Conservation (phyloP, 2,329 filamentous ascomycete species). For the Ophiostoma australiae region DNA sequence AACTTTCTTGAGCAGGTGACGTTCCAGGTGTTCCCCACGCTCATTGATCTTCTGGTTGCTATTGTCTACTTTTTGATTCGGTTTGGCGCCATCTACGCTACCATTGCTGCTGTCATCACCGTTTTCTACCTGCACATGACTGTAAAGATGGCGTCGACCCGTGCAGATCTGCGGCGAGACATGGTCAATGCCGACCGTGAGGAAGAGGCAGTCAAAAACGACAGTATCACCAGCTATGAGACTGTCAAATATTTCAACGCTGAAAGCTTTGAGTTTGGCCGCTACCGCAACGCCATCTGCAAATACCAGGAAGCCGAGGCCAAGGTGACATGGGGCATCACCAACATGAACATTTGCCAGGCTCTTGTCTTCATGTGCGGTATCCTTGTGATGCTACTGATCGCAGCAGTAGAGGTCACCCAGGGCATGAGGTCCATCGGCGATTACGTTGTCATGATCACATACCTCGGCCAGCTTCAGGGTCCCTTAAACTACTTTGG, state of each 20-base stretch:
- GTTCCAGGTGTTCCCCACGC: slow-evolving; percentile 92
- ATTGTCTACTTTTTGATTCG: slow-evolving; percentile 72
- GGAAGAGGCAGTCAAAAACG: slow-evolving; percentile 96
- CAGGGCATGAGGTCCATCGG: slow-evolving; percentile 61
- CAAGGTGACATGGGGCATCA: slow-evolving; percentile 69
- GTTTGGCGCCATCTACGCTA: slow-evolving; percentile 85
- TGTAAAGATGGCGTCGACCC: slow-evolving; percentile 89
- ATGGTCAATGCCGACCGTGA: slow-evolving; percentile 95
- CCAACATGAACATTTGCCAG: slow-evolving; percentile 75
- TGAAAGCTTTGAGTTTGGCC: slow-evolving; percentile 69
- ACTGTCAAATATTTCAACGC: slow-evolving; percentile 90
- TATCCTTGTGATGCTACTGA: slow-evolving; percentile 64
- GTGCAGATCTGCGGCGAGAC: slow-evolving; percentile 81
- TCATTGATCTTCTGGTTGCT: slow-evolving; percentile 81
- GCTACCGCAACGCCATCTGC: slow-evolving; percentile 65
- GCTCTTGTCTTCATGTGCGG: slow-evolving; percentile 75
- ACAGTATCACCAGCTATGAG: slow-evolving; percentile 98
- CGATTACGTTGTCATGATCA: slow-evolving; percentile 67
- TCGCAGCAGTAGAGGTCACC: slow-evolving; percentile 72
- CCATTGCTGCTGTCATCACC: slow-evolving; percentile 83
- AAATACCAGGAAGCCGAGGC: slow-evolving; percentile 71
- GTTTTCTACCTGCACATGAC: slow-evolving; percentile 97
- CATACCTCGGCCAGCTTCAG: slow-evolving; percentile 75
- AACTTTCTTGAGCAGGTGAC: slow-evolving; percentile 94
- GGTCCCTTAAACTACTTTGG: slow-evolving; percentile 83